Base-by-base conservation (phyloP, 345 rosid genomes). In the Raphanus raphanistrum region DNA sequence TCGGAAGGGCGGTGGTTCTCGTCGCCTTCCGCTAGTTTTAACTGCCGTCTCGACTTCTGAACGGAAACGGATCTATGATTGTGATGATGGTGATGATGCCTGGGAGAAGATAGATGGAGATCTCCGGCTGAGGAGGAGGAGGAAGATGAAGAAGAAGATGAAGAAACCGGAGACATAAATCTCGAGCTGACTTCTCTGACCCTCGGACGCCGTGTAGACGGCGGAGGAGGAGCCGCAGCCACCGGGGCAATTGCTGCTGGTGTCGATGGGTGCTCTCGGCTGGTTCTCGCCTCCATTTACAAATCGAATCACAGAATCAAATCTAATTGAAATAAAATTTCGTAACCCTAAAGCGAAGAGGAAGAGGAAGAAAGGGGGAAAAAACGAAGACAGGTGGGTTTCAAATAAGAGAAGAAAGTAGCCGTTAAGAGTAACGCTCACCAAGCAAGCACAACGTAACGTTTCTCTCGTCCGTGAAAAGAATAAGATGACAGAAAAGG, bases 131-230 rank as follows among this genome's bases (percentile, higher is more conserved):
- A 48, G 55, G 55, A 48, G 55, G 55, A 48, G 17, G 48, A 41
- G 2, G 48, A 41, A 2, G 45, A 38, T 2, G 54, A 48, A 1
- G 48, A 41, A 0, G 50, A 43, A 4, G 55, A 48, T 48, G 55
- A 82, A 7, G 91, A 79, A 5, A 74, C 73, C 0, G 98, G 92
- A 75, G 98, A 86, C 98, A 92, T 90, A 74, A 90, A 92, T 73
- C 96, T 72, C 5, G 96, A 92, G 28, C 93, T 87, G 2, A 90
- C 94, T 77, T 90, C 96, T 78, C 98, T 87, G 1, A 92, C 96
- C 66, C 96, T 84, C 0, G 90, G 96, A 29, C 98, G 79, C 45
- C 98, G 76, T 0, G 86, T 87, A 0, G 88, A 76, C 3, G 88
- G 84, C 0, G 88, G 90, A 2, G 88, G 88, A 63, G 77, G 45